These are phyloP conservation scores for Primulina tabacum DNA, from an alignment of 257 asterid genomes.

Conservation along the genomic window DNA sequence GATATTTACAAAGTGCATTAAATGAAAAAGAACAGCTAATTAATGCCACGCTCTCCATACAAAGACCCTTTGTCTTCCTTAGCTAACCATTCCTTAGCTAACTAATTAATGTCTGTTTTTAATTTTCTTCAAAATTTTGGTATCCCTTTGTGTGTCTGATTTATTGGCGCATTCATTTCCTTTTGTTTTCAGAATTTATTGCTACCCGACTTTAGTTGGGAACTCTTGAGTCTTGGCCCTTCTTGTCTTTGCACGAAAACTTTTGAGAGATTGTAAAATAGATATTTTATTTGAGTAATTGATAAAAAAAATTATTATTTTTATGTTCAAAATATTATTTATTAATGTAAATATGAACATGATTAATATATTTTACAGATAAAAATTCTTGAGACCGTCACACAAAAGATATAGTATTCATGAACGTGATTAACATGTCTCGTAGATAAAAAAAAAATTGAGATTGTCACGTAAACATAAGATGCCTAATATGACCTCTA, in stretches of 20 bases:
- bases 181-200: slow-evolving; percentile 32
- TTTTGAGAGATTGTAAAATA: no score
- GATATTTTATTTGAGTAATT: no score
- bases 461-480: no score
- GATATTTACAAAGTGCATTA: not conserved
- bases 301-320: no score
- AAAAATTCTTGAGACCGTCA: no score
- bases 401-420: no score
- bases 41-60: slow-evolving; percentile 37
- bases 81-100: slow-evolving; percentile 30
- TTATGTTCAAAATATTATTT: no score
- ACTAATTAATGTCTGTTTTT: slow-evolving; percentile 45
- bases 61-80: slow-evolving; percentile 42
- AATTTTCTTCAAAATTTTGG: slow-evolving; percentile 19
- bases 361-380: no score
- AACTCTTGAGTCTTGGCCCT: slow-evolving; percentile 18
- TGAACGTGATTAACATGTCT: no score
- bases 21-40: slow-evolving; percentile 44
- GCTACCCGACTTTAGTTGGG: slow-evolving; percentile 29
- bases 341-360: no score
- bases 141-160: slow-evolving; percentile 21
- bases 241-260: slow-evolving; percentile 8
- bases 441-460: no score
- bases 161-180: slow-evolving; percentile 35
- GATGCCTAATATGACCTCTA: no score